Evolutionary conservation across 2,329 filamentous ascomycete species (phyloP).

Genomic region (Metarhizium sp.): DNA sequence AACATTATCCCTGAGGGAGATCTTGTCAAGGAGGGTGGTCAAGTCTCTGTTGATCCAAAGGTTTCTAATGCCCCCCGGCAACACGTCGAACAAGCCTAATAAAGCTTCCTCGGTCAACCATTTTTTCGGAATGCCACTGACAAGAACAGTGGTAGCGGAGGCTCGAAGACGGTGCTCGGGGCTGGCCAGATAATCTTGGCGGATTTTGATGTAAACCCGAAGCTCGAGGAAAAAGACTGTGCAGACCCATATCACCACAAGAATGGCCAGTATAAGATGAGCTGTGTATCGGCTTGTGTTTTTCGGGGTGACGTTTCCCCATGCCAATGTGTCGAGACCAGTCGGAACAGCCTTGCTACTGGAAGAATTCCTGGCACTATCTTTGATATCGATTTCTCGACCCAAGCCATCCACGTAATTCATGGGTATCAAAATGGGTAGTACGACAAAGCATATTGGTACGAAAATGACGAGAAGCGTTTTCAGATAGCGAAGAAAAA

Average conservation of each 20-base stretch:
- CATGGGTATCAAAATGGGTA: conserved; percentile 79
- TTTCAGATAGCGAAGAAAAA: conserved; percentile 81
- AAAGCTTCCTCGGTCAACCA: conserved; percentile 83
- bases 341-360: conserved; percentile 19
- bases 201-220: conserved; percentile 79
- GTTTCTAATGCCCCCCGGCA: conserved; percentile 88
- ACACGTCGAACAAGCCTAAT: conserved; percentile 82
- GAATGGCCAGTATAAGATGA: conserved; percentile 70
- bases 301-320: conserved; percentile 67
- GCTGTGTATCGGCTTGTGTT: conserved; percentile 70
- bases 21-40: conserved; percentile 74
- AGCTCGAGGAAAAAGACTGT: conserved; percentile 81
- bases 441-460: conserved; percentile 65
- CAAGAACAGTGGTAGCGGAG: conserved; percentile 89
- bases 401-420: conserved; percentile 68
- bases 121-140: conserved; percentile 80
- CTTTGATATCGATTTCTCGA: conserved; percentile 34
- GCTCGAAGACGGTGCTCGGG: conserved; percentile 89
- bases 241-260: conserved; percentile 76
- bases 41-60: conserved; percentile 95
- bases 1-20: conserved; percentile 62
- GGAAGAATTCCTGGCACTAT: conserved; percentile 8
- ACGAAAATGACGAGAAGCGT: conserved; percentile 82
- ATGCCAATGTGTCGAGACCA: conserved; percentile 75
- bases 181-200: conserved; percentile 89